Conservation (phyloP, 345 rosid genomes). For the Aquilaria yunnanensis region DNA sequence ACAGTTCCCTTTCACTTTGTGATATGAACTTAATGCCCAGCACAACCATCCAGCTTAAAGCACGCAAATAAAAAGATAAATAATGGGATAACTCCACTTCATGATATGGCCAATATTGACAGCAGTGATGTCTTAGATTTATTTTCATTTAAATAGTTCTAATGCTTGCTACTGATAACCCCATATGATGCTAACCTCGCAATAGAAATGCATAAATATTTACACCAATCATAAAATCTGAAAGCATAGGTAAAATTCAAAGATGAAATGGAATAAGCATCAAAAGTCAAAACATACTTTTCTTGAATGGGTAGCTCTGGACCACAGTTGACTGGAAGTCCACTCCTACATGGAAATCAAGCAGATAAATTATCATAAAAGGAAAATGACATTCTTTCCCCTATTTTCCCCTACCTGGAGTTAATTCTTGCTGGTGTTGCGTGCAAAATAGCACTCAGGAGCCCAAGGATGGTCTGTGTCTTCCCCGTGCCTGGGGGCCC, state of each 20-base stretch:
- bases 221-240: too few relatives aligned
- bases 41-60: too few relatives aligned
- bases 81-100: too few relatives aligned
- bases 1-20: too few relatives aligned
- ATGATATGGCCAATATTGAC: too few relatives aligned
- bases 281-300: constrained; percentile 46
- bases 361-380: constrained; percentile 5
- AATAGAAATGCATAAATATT: too few relatives aligned
- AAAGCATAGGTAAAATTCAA: not conserved
- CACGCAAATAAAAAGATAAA: too few relatives aligned
- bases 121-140: too few relatives aligned
- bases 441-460: constrained; percentile 94
- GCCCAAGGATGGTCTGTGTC: constrained; percentile 93
- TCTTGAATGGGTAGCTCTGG: constrained; percentile 61
- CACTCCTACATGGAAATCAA: constrained; percentile 32
- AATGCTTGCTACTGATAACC: too few relatives aligned
- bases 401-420: constrained; percentile 32
- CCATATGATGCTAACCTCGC: too few relatives aligned
- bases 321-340: constrained; percentile 38
- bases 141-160: too few relatives aligned
- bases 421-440: constrained; percentile 79
- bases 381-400: not conserved
- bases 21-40: too few relatives aligned
- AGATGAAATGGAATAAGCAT: not conserved
- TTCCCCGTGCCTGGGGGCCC: constrained; percentile 99